Percentiles rank a stretch among this genome's conserved stretches.
phyloP scores from a whole-genome alignment of 2,329 filamentous ascomycete genomes.

The Ceratocystis diversiconidia region DNA sequence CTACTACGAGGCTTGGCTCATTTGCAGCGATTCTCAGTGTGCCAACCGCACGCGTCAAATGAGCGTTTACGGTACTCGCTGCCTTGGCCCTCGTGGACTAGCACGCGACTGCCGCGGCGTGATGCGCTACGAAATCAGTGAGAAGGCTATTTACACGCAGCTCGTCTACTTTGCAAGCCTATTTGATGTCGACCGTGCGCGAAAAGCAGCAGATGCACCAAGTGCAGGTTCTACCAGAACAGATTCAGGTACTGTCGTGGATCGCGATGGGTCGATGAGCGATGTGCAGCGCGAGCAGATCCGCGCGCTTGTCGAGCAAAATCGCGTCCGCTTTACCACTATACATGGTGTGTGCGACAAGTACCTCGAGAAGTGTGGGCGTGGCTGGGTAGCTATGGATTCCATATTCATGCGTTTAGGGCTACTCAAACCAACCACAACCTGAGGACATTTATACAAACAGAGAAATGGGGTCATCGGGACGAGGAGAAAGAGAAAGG shows the following conservation, averaged over 20 bases:
- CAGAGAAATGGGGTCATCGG: neutral
- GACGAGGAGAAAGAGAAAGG: constrained; percentile 28
- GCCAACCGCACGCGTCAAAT: constrained; percentile 79
- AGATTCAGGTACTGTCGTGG: constrained; percentile 19
- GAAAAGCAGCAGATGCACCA: constrained; percentile 35
- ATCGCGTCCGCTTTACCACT: constrained; percentile 63
- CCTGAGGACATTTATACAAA: neutral
- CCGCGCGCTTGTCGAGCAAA: constrained; percentile 62
- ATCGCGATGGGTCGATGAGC: constrained; percentile 23
- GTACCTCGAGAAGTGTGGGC: constrained; percentile 78
- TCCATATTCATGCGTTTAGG: constrained; percentile 60
- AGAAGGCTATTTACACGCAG: constrained; percentile 91
- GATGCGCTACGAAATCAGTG: constrained; percentile 77
- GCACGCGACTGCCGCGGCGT: constrained; percentile 71
- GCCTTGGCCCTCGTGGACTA: constrained; percentile 73
- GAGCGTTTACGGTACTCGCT: constrained; percentile 81
- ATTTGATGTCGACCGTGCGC: constrained; percentile 81
- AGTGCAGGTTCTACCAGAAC: constrained; percentile 19
- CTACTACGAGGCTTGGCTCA: constrained; percentile 87
- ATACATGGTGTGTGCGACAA: constrained; percentile 63
- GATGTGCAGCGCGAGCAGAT: constrained; percentile 50
- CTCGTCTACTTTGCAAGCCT: constrained; percentile 71
- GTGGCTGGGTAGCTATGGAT: constrained; percentile 91
- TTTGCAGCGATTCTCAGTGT: constrained; percentile 81
- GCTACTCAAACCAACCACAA: constrained; percentile 25